Evolutionary conservation across 805 yeast genomes (phyloP).

Genomic region (Sugiyamaella boreocaroliniensis): DNA sequence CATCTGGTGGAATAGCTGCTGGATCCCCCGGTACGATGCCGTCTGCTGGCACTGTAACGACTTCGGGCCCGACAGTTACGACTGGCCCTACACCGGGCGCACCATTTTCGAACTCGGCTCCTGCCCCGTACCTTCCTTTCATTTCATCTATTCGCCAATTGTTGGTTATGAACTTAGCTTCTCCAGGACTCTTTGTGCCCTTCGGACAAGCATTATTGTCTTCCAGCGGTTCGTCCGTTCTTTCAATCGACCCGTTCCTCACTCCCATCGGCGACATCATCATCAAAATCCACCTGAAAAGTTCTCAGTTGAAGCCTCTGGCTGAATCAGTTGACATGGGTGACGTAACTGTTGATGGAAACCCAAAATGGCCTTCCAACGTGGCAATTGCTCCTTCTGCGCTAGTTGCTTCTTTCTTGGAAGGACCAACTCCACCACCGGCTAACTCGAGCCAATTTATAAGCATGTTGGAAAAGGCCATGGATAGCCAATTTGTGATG

Average conservation of each 20-base stretch:
- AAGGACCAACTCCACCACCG: conserved; percentile 5
- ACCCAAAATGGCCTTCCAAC: background rate
- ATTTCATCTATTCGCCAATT: conserved; percentile 17
- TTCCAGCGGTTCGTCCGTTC: conserved; percentile 10
- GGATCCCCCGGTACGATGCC: background rate
- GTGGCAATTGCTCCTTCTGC: conserved; percentile 10
- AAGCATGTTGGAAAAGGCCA: conserved; percentile 6
- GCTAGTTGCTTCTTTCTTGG: conserved; percentile 3
- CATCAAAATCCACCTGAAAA: conserved; percentile 15
- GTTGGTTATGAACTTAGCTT: conserved; percentile 10
- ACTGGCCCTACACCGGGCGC: background rate
- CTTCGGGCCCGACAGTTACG: background rate
- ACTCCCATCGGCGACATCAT: conserved; percentile 20
- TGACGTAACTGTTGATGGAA: background rate
- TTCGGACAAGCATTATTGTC: conserved; percentile 16
- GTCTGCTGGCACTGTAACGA: background rate
- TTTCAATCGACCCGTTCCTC: conserved; percentile 19
- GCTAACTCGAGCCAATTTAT: conserved; percentile 1
- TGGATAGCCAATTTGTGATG: conserved; percentile 1
- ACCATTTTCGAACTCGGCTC: conserved; percentile 1
- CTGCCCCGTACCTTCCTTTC: conserved; percentile 22
- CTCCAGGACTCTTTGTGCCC: conserved; percentile 12
- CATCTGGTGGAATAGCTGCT: background rate
- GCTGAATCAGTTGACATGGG: background rate
- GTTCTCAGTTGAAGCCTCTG: conserved; percentile 1